Evolutionary conservation across 805 yeast species (phyloP).

Genomic region (Candida insectorum): DNA sequence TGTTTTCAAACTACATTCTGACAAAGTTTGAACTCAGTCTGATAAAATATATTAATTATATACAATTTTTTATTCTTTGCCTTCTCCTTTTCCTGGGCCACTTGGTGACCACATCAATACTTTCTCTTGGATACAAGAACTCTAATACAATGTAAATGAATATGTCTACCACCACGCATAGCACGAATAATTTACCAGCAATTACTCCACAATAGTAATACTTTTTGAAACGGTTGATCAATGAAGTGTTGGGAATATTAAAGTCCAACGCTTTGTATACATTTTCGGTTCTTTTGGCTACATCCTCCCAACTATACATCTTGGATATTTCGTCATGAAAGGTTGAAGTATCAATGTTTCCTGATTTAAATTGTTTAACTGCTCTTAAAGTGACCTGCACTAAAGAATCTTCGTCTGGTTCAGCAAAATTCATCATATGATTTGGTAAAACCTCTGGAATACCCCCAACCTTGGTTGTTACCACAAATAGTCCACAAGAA

Average conservation of each 20-base stretch:
- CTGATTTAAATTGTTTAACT: conserved; percentile 53
- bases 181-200: conserved; percentile 80
- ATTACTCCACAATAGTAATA: conserved; percentile 73
- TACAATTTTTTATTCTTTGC: too few species aligned
- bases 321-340: conserved; percentile 75
- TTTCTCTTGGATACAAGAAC: conserved; percentile 60
- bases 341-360: conserved; percentile 60
- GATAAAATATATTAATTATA: too few species aligned
- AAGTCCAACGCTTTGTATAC: conserved; percentile 61
- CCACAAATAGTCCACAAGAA: conserved; percentile 88
- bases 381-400: conserved; percentile 73
- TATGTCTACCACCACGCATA: conserved; percentile 80
- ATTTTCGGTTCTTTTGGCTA: conserved; percentile 79
- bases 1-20: not conserved
- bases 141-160: conserved; percentile 63
- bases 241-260: conserved; percentile 44
- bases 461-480: conserved; percentile 95
- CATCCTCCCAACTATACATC: conserved; percentile 92
- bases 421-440: conserved; percentile 89
- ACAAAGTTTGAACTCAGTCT: too few species aligned
- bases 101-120: conserved; percentile 72
- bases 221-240: conserved; percentile 57
- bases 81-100: conserved; percentile 72
- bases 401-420: conserved; percentile 81
- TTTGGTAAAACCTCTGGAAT: conserved; percentile 93